These are phyloP conservation scores for Guadua angustifolia DNA, from an alignment of 176 grass and related monocot species.

Conservation along the genomic window DNA sequence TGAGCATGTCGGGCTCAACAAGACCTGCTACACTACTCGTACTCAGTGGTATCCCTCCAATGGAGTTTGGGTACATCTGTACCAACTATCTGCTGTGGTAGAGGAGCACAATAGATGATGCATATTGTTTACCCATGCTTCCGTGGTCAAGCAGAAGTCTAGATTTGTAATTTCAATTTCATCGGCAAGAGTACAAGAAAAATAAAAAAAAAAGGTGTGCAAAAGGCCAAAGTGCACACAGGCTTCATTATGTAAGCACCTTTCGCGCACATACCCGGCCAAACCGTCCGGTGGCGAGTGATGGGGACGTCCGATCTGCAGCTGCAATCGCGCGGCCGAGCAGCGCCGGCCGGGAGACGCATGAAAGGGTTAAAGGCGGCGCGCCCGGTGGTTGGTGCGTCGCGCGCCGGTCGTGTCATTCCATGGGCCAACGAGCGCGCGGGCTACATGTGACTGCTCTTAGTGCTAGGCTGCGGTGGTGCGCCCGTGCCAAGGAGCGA, in stretches of 20 bases:
- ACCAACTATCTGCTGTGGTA: too few species aligned
- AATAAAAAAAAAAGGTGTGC: too few species aligned
- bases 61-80: too few species aligned
- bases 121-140: too few species aligned
- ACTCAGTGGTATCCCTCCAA: too few species aligned
- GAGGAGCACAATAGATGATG: too few species aligned
- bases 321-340: background rate
- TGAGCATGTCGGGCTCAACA: too few species aligned
- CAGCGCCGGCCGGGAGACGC: background rate
- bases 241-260: background rate
- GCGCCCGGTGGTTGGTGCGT: background rate
- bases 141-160: too few species aligned
- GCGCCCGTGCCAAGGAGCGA: background rate
- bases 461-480: background rate
- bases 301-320: constrained; percentile 31
- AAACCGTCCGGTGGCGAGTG: background rate
- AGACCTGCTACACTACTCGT: too few species aligned
- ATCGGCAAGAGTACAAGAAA: too few species aligned
- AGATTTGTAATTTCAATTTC: too few species aligned
- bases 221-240: too few species aligned
- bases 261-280: background rate
- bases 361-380: constrained; percentile 30
- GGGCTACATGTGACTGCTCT: constrained; percentile 14
- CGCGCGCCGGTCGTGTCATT: background rate
- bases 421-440: background rate